A percentile compares a stretch with the other conserved stretches of the same genome.
Conservation (phyloP, 345 rosid species). For the Pugionium cornutum region DNA sequence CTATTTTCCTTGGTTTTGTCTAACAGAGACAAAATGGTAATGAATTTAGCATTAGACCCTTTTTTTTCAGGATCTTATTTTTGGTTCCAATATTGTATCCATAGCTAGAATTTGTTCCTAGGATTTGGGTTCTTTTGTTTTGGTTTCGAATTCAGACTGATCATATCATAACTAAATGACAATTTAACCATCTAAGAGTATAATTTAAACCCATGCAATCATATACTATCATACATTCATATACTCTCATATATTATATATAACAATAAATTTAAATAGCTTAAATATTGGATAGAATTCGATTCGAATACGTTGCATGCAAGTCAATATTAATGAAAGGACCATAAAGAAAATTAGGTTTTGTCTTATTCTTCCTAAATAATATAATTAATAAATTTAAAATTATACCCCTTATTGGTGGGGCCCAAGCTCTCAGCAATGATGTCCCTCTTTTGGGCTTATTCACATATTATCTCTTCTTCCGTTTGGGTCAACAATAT, state of each 20-base stretch:
- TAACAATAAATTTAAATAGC: no score
- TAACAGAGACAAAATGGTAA: not conserved
- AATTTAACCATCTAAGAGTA: not conserved
- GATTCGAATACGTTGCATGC: slow-evolving; percentile 34
- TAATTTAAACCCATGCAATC: not conserved
- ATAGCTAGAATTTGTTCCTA: not conserved
- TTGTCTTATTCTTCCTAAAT: slow-evolving; percentile 24
- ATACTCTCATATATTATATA: no score
- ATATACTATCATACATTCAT: no score
- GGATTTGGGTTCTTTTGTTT: not conserved
- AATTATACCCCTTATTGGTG: slow-evolving; percentile 7
- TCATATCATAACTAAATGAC: no score
- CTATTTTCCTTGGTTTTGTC: not conserved
- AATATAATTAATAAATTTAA: not conserved
- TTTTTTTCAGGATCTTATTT: not conserved
- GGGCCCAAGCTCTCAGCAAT: slow-evolving; percentile 27
- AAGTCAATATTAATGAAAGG: slow-evolving; percentile 31
- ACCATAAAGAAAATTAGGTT: slow-evolving; percentile 36
- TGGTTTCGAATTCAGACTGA: no score
- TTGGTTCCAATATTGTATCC: not conserved
- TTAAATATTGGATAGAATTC: slow-evolving; percentile 26
- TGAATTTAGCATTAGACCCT: not conserved
- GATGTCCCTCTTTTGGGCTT: slow-evolving; percentile 38
- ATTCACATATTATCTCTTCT: slow-evolving; percentile 28
- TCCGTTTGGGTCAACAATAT: slow-evolving; percentile 28